phyloP scores from a whole-genome alignment of 495 filamentous ascomycete species.

The Penicillium soppii region DNA sequence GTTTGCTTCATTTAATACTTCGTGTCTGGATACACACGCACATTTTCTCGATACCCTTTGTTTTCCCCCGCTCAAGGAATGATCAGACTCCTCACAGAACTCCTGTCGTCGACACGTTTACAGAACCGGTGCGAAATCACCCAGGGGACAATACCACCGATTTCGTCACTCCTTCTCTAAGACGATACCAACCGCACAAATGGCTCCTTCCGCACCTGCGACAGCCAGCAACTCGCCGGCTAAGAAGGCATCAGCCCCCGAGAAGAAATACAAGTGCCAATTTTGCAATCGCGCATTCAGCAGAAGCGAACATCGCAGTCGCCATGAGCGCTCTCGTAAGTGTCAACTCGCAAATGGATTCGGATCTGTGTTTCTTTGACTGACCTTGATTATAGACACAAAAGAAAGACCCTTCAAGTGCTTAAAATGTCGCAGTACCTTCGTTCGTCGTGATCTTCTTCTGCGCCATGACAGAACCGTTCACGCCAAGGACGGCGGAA shows the following conservation, averaged over 20 bases:
- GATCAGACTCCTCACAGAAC: constrained; percentile 48
- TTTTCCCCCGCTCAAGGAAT: constrained; percentile 46
- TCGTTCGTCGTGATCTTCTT: constrained; percentile 93
- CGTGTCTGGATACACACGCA: constrained; percentile 54
- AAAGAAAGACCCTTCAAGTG: constrained; percentile 99
- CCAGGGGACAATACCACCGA: constrained; percentile 52
- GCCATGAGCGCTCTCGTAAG: constrained; percentile 98
- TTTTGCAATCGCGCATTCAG: constrained; percentile 98
- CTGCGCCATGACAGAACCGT: constrained; percentile 97
- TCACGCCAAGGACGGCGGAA: constrained; percentile 96
- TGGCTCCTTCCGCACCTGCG: constrained; percentile 59
- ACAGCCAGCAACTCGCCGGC: constrained; percentile 56
- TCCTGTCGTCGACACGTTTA: constrained; percentile 47
- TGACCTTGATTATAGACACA: constrained; percentile 63
- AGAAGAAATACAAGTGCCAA: constrained; percentile 99
- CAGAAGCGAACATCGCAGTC: constrained; percentile 92
- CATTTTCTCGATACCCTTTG: constrained; percentile 36
- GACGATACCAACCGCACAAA: constrained; percentile 43
- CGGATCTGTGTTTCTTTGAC: constrained; percentile 12
- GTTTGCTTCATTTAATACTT: constrained; percentile 38
- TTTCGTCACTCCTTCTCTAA: constrained; percentile 40
- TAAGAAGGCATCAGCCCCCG: constrained; percentile 67
- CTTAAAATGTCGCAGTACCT: constrained; percentile 95
- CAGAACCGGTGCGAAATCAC: constrained; percentile 53
- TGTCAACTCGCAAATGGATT: constrained; percentile 24